Percentiles rank a stretch among this genome's conserved stretches.
Evolutionary conservation across 1,284 basidiomycete genomes (phyloP).

Genomic region (Xerocomus alliaceus): DNA sequence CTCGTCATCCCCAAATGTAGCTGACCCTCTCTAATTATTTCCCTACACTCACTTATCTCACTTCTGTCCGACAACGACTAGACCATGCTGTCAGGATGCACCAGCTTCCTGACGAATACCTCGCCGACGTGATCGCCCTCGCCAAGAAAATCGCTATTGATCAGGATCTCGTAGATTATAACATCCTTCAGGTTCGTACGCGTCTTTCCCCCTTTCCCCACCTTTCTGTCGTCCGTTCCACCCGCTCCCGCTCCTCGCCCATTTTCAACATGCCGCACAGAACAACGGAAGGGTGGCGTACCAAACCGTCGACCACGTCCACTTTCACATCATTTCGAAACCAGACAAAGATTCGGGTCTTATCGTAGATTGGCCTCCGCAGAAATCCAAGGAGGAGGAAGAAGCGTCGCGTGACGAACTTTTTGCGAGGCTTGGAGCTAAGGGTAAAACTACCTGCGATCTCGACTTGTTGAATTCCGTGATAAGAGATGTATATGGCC

Average conservation of each 20-base stretch:
- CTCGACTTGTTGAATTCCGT: not conserved
- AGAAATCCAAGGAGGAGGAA: constrained; percentile 61
- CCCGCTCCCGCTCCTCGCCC: not conserved
- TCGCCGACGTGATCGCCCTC: constrained; percentile 75
- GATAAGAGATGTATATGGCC: not conserved
- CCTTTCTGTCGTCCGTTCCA: too few species aligned
- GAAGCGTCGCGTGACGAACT: constrained; percentile 62
- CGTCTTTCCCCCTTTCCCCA: not conserved
- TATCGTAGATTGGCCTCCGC: constrained; percentile 75
- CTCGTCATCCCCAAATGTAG: constrained; percentile 91
- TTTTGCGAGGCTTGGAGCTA: constrained; percentile 52
- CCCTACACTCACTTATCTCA: not conserved
- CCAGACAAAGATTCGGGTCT: constrained; percentile 71
- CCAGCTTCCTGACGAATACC: constrained; percentile 81
- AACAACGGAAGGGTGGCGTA: constrained; percentile 87
- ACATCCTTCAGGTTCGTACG: constrained; percentile 70
- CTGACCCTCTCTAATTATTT: too few species aligned
- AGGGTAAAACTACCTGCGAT: constrained; percentile 9
- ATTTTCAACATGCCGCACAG: constrained; percentile 46
- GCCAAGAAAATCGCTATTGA: constrained; percentile 87
- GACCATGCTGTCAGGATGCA: constrained; percentile 82
- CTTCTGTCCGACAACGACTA: constrained; percentile 37
- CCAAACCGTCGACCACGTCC: constrained; percentile 85
- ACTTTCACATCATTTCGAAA: constrained; percentile 93
- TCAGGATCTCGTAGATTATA: constrained; percentile 79